phyloP scores from a whole-genome alignment of 192 early-diverging fungal genomes.

The Entomortierella parvispora region DNA sequence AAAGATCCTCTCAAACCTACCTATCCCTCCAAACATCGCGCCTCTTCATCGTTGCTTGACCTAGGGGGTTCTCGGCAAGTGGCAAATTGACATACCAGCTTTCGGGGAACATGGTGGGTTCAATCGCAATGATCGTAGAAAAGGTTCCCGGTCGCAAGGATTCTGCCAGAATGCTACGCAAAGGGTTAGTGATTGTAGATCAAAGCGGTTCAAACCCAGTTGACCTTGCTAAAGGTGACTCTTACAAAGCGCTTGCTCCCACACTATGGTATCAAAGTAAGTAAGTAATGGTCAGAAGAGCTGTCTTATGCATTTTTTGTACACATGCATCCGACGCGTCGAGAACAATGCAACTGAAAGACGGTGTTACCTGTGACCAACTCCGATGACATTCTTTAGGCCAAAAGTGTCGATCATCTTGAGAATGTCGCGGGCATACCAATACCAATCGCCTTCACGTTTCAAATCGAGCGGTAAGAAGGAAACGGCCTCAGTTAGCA shows the following conservation, averaged over 20 bases:
- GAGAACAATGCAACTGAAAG: too few relatives aligned
- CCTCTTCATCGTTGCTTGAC: conserved; percentile 45
- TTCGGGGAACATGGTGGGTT: conserved; percentile 49
- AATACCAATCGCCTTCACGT: conserved; percentile 66
- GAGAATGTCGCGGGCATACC: conserved; percentile 58
- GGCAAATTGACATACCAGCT: conserved; percentile 11
- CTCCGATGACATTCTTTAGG: conserved; percentile 53
- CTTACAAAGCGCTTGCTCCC: conserved; percentile 50
- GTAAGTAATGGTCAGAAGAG: neutral
- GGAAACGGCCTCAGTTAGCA: too few relatives aligned
- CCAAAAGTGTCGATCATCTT: conserved; percentile 55
- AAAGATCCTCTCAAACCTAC: conserved; percentile 17
- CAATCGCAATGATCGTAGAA: conserved; percentile 47
- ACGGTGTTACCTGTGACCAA: conserved; percentile 72
- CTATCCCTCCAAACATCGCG: conserved; percentile 58
- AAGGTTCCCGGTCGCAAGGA: conserved; percentile 33
- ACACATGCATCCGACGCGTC: too few relatives aligned
- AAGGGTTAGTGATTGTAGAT: neutral
- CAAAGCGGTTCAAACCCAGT: conserved; percentile 18
- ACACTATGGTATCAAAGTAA: conserved; percentile 5
- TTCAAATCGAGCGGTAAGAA: neutral
- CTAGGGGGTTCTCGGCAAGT: conserved; percentile 12
- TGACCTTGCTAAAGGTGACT: neutral
- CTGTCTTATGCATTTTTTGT: too few relatives aligned
- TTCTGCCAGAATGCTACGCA: conserved; percentile 43